Evolutionary conservation across 2,329 filamentous ascomycete genomes (phyloP).

Genomic region (Pseudocercospora crystallina): DNA sequence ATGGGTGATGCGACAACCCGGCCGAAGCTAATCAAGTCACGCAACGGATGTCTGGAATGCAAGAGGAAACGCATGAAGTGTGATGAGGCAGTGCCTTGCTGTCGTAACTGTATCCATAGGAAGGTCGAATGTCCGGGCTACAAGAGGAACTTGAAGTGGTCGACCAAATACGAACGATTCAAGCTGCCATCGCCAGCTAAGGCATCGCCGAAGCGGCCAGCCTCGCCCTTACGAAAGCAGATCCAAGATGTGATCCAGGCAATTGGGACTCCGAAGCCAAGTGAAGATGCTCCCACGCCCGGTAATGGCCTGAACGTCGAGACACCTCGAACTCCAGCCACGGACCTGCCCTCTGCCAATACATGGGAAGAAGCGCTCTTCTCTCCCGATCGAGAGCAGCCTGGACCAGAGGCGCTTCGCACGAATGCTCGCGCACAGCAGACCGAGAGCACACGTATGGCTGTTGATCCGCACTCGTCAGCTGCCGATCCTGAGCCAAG

Average conservation of each 20-base stretch:
- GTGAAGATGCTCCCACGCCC: too few species aligned
- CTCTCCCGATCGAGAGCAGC: too few species aligned
- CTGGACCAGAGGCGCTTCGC: too few species aligned
- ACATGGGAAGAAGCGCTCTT: too few species aligned
- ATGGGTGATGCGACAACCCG: not conserved
- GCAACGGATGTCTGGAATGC: conserved; percentile 18
- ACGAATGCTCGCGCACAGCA: too few species aligned
- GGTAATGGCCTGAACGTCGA: too few species aligned
- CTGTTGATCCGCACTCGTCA: too few species aligned
- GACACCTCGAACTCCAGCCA: too few species aligned
- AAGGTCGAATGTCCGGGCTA: conserved; percentile 15
- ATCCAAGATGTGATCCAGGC: conserved; percentile 3
- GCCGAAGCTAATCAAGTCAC: conserved; percentile 12
- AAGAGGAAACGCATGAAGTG: conserved; percentile 23
- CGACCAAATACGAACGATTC: conserved; percentile 17
- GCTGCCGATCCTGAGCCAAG: too few species aligned
- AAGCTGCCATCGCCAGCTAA: conserved; percentile 1
- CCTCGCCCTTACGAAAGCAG: not conserved
- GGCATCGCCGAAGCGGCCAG: not conserved
- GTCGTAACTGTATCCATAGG: conserved; percentile 11
- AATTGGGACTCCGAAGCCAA: not conserved
- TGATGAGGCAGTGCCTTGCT: conserved; percentile 12
- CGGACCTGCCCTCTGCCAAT: too few species aligned
- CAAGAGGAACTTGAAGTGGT: conserved; percentile 12
- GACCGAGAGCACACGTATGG: too few species aligned